These are phyloP conservation scores for Thermothelomyces thermophilus DNA, from an alignment of 2,329 filamentous ascomycete species.

Conservation along the genomic window DNA sequence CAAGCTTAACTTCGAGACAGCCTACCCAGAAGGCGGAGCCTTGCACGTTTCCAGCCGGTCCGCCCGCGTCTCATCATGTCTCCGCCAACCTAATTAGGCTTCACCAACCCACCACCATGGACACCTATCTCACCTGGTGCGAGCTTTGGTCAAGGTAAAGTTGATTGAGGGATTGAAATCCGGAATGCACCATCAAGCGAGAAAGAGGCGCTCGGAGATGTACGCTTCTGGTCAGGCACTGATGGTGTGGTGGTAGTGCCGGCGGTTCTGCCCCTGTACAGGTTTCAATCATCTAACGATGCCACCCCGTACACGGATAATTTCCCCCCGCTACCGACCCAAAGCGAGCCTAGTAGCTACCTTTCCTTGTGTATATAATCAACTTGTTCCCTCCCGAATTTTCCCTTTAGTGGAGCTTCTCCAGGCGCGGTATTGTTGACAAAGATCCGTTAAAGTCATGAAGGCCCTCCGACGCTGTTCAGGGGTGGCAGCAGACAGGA, in stretches of 20 bases:
- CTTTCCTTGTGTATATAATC: no score
- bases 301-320: not conserved
- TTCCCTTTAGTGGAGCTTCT: no score
- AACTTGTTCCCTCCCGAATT: no score
- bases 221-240: not conserved
- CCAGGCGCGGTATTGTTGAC: not conserved
- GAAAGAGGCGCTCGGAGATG: no score
- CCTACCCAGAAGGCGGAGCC: not conserved
- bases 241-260: not conserved
- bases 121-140: no score
- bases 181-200: no score
- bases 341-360: no score
- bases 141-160: no score
- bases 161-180: no score
- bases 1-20: not conserved
- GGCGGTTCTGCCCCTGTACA: not conserved
- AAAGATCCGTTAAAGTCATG: constrained; percentile 4
- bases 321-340: not conserved
- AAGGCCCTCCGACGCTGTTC: constrained; percentile 2
- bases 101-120: not conserved
- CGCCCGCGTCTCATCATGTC: not conserved
- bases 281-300: no score
- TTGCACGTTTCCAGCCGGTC: not conserved
- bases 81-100: no score
- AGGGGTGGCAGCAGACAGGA: not conserved